Conservation (phyloP, 1,284 basidiomycete genomes). For the Fomitopsis pinicola region DNA sequence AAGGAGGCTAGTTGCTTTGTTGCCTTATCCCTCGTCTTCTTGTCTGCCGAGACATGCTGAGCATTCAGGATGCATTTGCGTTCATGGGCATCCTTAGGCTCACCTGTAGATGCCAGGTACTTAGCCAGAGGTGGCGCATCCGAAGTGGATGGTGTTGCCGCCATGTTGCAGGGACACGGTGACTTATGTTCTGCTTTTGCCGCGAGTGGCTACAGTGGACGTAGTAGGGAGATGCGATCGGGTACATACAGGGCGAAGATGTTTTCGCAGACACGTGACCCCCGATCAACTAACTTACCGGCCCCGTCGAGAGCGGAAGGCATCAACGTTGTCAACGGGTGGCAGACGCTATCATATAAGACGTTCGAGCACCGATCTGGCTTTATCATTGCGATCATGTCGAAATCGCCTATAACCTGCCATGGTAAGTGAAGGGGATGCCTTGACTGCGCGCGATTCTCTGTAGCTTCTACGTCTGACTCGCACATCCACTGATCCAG, state of each 20-base stretch:
- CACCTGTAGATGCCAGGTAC: constrained; percentile 87
- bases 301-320: not conserved
- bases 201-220: not conserved
- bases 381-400: constrained; percentile 32
- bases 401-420: constrained; percentile 83
- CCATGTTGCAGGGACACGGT: constrained; percentile 9
- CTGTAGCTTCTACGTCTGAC: not conserved
- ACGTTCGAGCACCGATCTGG: not conserved
- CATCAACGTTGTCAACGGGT: not conserved
- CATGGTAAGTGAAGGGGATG: constrained; percentile 53
- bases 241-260: not conserved
- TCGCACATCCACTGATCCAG: constrained; percentile 34
- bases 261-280: not conserved
- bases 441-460: not conserved
- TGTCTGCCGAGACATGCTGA: constrained; percentile 50
- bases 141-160: constrained; percentile 16
- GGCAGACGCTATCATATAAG: not conserved
- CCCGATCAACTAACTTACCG: not conserved
- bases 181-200: not conserved
- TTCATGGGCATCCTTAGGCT: constrained; percentile 16
- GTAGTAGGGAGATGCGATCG: not conserved
- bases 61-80: not conserved
- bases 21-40: constrained; percentile 86
- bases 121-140: constrained; percentile 71
- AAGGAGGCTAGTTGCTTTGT: constrained; percentile 76